Evolutionary conservation across 805 yeast genomes (phyloP), one percentile per base, ranked within the genome.

Genomic region (Ogataea siamensis): DNA sequence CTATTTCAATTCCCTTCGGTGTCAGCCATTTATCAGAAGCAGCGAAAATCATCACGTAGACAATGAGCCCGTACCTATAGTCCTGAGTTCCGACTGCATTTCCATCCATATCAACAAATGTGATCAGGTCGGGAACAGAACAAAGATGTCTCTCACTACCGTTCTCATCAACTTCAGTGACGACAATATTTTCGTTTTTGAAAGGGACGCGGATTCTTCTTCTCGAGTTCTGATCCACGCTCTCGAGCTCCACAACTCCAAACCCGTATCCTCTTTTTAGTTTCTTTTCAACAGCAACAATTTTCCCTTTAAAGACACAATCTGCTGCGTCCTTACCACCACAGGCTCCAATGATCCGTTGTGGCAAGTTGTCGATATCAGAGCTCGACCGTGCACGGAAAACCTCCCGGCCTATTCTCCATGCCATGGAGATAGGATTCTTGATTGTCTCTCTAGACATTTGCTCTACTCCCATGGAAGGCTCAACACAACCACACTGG

Each of bases 41-140:
- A 8, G 71, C 54, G 31, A 66, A 53, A 2, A 50, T 68, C 32
- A 68, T 39, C 2, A 67, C 68, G 50, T 60, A 63, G 7, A 69
- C 73, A 35, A 64, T 43, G 32, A 69, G 37, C 2, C 73, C 73
- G 44, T 68, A 68, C 32, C 71, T 43, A 40, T 67, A 69, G 18
- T 68, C 73, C 20, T 68, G 72, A 1, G 71, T 67, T 3, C 73
- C 73, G 12, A 68, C 63, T n/a, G 72, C 72, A 25, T 71, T 70
- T 20, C 61, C 54, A 33, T 66, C 70, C 11, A 56, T 47, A 42
- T 68, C 70, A 19, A 60, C 45, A 11, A 67, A 62, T 2, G 70
- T 45, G 42, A 68, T 66, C 24, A 69, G 40, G 46, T 68, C 73
- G 15, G 74, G 74, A 8, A 66, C 73, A 7, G 67, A 54, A 36